Percentiles rank a stretch among this genome's conserved stretches.
phyloP scores from a whole-genome alignment of 1,284 basidiomycete genomes.

The Tylopilus sp. region DNA sequence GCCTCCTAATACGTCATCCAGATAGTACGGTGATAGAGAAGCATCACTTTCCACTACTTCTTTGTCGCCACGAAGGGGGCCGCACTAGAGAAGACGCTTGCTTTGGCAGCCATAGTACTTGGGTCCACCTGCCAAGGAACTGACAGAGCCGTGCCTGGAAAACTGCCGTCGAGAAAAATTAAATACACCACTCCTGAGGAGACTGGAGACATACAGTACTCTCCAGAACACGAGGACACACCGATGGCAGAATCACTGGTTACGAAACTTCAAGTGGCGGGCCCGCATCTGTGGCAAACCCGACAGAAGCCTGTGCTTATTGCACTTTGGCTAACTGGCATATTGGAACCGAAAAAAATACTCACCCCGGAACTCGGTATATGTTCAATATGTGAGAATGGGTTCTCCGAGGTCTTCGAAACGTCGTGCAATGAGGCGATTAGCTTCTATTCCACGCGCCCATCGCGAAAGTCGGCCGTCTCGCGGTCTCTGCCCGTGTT shows the following conservation, averaged over 20 bases:
- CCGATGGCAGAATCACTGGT: too few relatives aligned
- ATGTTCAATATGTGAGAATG: too few relatives aligned
- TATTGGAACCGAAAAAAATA: neutral
- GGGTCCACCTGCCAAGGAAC: neutral
- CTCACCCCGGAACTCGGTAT: neutral
- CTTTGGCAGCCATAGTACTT: slow-evolving; percentile 18
- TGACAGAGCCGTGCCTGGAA: neutral
- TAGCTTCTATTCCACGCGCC: too few relatives aligned
- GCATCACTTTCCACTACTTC: neutral
- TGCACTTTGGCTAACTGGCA: neutral
- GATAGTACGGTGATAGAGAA: slow-evolving; percentile 15
- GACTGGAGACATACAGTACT: neutral
- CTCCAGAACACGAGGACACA: neutral
- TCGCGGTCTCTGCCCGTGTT: too few relatives aligned
- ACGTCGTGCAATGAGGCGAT: too few relatives aligned
- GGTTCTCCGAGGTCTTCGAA: too few relatives aligned
- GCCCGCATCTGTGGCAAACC: too few relatives aligned
- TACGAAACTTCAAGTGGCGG: too few relatives aligned
- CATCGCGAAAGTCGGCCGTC: too few relatives aligned
- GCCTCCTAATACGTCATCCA: slow-evolving; percentile 18
- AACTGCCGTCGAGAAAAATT: too few relatives aligned
- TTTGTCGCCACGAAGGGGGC: slow-evolving; percentile 9
- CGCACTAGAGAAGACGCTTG: slow-evolving; percentile 10
- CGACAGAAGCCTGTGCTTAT: neutral
- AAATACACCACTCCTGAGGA: neutral